Percentiles rank a stretch among this genome's conserved stretches.
phyloP scores from a whole-genome alignment of 441 rosid species.

The Monsonia emarginata region DNA sequence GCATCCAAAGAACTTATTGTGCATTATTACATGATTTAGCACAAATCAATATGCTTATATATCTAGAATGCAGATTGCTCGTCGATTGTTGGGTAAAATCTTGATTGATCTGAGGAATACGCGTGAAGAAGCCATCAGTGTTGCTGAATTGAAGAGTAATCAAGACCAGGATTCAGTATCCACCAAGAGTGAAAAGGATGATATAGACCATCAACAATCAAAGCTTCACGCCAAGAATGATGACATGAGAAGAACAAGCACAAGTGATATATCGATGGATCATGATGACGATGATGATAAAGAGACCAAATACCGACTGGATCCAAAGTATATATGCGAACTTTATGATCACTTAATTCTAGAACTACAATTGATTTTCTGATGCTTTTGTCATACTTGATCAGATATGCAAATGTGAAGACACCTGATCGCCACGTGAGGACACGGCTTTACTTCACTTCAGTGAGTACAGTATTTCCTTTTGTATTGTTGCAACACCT shows the following conservation, averaged over 20 bases:
- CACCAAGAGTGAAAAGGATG: conserved; percentile 38
- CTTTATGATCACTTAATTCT: conserved; percentile 10
- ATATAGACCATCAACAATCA: conserved; percentile 44
- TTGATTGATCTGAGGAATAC: conserved; percentile 95
- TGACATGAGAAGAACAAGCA: conserved; percentile 55
- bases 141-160: conserved; percentile 73
- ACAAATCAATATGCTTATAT: background rate
- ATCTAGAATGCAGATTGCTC: conserved; percentile 59
- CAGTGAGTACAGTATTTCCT: conserved; percentile 44
- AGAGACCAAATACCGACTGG: conserved; percentile 92
- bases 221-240: conserved; percentile 49
- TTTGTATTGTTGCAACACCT: background rate
- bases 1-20: background rate
- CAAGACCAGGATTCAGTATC: conserved; percentile 49
- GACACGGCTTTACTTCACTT: conserved; percentile 96
- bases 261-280: conserved; percentile 55
- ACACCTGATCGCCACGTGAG: conserved; percentile 99
- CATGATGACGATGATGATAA: conserved; percentile 95
- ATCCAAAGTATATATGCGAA: conserved; percentile 56
- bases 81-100: conserved; percentile 90
- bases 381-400: conserved; percentile 11
- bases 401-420: conserved; percentile 92
- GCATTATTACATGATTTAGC: background rate
- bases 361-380: conserved; percentile 9
- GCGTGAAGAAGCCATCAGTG: conserved; percentile 85